Conservation (phyloP, 208 protist genomes). For the Naegleria lovaniensis region DNA sequence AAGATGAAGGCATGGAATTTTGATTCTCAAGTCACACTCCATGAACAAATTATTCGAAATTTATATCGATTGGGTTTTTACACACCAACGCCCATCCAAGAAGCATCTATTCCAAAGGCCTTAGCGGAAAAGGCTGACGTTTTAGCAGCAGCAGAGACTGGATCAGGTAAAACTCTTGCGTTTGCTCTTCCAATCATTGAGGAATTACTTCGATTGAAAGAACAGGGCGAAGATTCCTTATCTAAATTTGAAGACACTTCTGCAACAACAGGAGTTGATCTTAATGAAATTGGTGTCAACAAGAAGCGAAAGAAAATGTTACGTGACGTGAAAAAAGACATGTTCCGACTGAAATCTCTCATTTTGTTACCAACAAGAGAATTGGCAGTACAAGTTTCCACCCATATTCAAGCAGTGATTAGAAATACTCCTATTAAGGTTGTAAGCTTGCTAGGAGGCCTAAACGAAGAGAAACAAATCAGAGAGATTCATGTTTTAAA, state of each 20-base stretch:
- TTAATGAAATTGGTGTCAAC: constrained; percentile 59
- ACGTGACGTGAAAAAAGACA: constrained; percentile 49
- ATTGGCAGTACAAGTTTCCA: constrained; percentile 90
- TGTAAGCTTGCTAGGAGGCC: background rate
- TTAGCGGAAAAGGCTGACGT: constrained; percentile 39
- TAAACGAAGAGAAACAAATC: constrained; percentile 6
- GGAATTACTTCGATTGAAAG: constrained; percentile 61
- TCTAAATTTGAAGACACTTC: constrained; percentile 42
- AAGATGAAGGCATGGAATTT: background rate
- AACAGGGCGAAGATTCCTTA: constrained; percentile 26
- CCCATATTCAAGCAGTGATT: constrained; percentile 56
- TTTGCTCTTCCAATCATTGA: constrained; percentile 62
- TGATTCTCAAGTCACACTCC: background rate
- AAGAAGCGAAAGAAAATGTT: constrained; percentile 29
- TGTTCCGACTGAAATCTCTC: constrained; percentile 86
- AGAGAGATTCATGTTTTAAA: constrained; percentile 67
- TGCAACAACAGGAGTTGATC: constrained; percentile 60
- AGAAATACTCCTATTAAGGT: background rate
- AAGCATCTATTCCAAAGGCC: constrained; percentile 3
- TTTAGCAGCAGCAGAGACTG: constrained; percentile 56
- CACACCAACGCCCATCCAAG: constrained; percentile 34
- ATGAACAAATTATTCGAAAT: background rate
- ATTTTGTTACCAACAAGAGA: constrained; percentile 94
- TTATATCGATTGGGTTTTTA: background rate
- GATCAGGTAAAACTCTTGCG: constrained; percentile 57